Conservation (phyloP, 2,329 filamentous ascomycete genomes). For the Trichoderma sp. region DNA sequence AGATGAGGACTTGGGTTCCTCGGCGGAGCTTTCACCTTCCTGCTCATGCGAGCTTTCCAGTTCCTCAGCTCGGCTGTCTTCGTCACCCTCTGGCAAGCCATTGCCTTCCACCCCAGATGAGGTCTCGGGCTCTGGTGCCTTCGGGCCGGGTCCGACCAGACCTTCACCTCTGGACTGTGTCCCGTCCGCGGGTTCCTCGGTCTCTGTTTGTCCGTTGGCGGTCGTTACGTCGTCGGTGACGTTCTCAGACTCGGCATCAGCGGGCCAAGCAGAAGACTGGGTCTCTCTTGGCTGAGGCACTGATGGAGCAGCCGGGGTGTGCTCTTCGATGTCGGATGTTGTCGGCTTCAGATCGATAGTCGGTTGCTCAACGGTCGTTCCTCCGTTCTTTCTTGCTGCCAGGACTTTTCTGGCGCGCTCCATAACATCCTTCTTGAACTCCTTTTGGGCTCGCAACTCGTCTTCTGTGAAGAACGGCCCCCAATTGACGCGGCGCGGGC, state of each 20-base stretch:
- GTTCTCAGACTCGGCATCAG: slow-evolving; percentile 14
- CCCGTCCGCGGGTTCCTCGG: slow-evolving; percentile 21
- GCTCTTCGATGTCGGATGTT: slow-evolving; percentile 6
- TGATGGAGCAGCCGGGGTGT: slow-evolving; percentile 9
- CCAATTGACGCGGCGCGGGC: background rate
- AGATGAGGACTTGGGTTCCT: slow-evolving; percentile 8
- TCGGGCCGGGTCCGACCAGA: background rate
- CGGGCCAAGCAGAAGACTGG: slow-evolving; percentile 19
- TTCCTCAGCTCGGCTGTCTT: slow-evolving; percentile 17
- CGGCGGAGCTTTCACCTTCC: slow-evolving; percentile 4
- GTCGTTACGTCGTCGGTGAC: slow-evolving; percentile 11
- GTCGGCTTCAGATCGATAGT: background rate
- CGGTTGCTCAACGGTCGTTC: slow-evolving; percentile 15
- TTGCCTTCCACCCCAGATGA: slow-evolving; percentile 7
- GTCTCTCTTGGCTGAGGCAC: slow-evolving; percentile 19
- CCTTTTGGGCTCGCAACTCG: background rate
- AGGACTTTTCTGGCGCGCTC: background rate
- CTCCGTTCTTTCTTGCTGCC: background rate
- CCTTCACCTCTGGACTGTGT: slow-evolving; percentile 20
- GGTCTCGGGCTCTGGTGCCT: background rate
- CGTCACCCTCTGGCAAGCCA: background rate
- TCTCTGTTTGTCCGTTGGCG: background rate
- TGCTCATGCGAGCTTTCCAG: background rate
- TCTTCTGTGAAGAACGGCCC: background rate
- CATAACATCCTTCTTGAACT: background rate